Conservation (phyloP, 208 protist genomes). For the Trypanosomatidae sp. region DNA sequence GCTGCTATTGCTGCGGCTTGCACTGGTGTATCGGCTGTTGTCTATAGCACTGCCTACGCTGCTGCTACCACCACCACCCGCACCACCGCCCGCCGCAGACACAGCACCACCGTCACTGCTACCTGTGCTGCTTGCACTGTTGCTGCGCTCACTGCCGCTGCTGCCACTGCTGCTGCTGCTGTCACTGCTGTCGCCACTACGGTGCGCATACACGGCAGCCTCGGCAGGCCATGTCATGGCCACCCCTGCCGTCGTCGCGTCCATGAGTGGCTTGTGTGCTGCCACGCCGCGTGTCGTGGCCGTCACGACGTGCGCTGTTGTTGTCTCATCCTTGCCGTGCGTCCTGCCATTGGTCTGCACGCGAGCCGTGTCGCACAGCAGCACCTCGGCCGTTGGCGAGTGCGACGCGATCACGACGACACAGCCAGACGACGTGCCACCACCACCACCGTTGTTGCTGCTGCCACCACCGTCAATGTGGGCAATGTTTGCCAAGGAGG, state of each 20-base stretch:
- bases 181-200: background rate
- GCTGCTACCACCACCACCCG: background rate
- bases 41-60: too few species aligned
- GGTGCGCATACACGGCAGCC: background rate
- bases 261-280: background rate
- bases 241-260: background rate
- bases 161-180: constrained; percentile 2
- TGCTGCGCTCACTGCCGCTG: constrained; percentile 5
- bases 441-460: too few species aligned
- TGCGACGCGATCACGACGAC: too few species aligned
- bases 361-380: too few species aligned
- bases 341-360: too few species aligned
- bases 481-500: too few species aligned
- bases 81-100: background rate
- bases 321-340: background rate
- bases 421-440: too few species aligned
- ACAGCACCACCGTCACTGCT: background rate
- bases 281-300: background rate
- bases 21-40: background rate
- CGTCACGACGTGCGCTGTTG: background rate
- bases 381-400: too few species aligned
- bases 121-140: constrained; percentile 1
- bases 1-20: constrained; percentile 2
- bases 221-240: background rate
- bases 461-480: too few species aligned